These are phyloP conservation scores for Aspergillus sclerotioniger DNA, from an alignment of 495 filamentous ascomycete species.

Conservation along the genomic window DNA sequence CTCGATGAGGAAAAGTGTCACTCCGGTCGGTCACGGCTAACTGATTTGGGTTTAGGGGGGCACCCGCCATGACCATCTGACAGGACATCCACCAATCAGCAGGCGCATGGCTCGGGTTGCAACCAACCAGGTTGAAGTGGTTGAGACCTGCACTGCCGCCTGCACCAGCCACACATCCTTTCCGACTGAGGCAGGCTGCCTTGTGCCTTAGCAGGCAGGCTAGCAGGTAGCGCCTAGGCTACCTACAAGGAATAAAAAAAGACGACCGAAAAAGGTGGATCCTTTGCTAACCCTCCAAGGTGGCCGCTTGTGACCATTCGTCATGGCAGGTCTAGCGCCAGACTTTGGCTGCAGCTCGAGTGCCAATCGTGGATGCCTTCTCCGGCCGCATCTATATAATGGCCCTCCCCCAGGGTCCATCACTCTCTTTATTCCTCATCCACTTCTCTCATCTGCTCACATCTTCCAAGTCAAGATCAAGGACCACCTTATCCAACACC, in stretches of 20 bases:
- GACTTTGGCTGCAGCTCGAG: not conserved
- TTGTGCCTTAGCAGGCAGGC: not conserved
- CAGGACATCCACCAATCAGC: not conserved
- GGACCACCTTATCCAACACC: not conserved
- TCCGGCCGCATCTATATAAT: constrained; percentile 8
- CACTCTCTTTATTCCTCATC: not conserved
- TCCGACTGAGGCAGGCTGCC: not conserved
- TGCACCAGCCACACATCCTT: not conserved
- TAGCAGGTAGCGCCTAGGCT: no score
- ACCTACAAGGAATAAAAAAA: no score
- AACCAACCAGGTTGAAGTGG: not conserved
- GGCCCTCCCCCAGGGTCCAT: not conserved
- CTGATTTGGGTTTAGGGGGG: not conserved
- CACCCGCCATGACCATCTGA: not conserved
- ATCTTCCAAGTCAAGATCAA: not conserved
- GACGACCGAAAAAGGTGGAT: no score
- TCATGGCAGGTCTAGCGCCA: not conserved
- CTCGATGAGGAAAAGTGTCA: not conserved
- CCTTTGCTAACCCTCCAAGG: not conserved
- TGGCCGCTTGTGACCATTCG: not conserved
- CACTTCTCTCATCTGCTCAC: not conserved
- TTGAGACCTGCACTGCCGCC: not conserved
- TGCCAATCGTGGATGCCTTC: not conserved
- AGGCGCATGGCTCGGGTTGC: no score
- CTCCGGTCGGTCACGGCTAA: not conserved